phyloP scores from a whole-genome alignment of 225 moss, liverwort and hornwort species.

The Marchantia paleacea region DNA sequence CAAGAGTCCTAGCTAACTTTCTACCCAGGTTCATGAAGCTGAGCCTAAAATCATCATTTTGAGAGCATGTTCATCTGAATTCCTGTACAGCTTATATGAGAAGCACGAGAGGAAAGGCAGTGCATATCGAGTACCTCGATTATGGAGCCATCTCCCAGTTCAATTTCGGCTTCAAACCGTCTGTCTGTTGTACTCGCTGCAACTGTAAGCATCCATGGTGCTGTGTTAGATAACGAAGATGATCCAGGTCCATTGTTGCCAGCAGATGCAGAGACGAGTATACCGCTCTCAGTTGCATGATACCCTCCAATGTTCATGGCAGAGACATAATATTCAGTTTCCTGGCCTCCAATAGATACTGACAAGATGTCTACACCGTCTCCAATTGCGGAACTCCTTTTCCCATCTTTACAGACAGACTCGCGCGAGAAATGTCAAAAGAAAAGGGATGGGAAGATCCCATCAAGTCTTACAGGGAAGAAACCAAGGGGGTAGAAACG shows the following conservation, averaged over 20 bases:
- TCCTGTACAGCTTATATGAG: background rate
- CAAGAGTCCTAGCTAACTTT: too few relatives aligned
- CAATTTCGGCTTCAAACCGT: conserved; percentile 26
- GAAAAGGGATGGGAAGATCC: too few relatives aligned
- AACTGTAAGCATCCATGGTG: conserved; percentile 48
- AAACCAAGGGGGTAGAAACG: too few relatives aligned
- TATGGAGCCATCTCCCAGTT: conserved; percentile 1
- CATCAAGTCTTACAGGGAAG: too few relatives aligned
- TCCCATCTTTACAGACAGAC: too few relatives aligned
- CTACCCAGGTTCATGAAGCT: too few relatives aligned
- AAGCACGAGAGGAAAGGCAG: too few relatives aligned
- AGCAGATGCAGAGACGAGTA: conserved; percentile 17
- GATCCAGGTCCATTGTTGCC: conserved; percentile 36
- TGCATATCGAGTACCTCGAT: too few relatives aligned
- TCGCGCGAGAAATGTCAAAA: too few relatives aligned
- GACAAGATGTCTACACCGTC: conserved; percentile 25
- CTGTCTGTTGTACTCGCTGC: conserved; percentile 41
- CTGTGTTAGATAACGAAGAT: conserved; percentile 35
- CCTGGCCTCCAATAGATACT: background rate
- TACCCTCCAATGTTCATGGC: conserved; percentile 9
- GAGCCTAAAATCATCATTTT: too few relatives aligned
- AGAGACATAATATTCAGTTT: background rate
- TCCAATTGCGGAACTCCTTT: too few relatives aligned
- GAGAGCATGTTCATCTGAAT: too few relatives aligned
- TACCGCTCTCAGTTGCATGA: conserved; percentile 20